A percentile compares a stretch with the other conserved stretches of the same genome.
Evolutionary conservation across 2,329 filamentous ascomycete species (phyloP).

Genomic region (Myriosclerotinia curreyana): DNA sequence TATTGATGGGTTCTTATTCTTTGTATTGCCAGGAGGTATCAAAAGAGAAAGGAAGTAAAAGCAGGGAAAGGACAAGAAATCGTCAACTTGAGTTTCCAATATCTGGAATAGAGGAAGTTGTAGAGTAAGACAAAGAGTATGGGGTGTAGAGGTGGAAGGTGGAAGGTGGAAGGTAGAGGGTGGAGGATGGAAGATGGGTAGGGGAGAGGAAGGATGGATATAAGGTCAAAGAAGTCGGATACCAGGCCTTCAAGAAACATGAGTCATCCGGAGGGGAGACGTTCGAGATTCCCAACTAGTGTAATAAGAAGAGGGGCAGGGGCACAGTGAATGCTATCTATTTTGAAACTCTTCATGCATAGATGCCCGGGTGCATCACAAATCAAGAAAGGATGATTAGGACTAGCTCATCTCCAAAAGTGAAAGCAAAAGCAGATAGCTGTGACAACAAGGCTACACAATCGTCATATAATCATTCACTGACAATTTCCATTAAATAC

Average conservation of each 20-base stretch:
- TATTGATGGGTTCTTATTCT: not conserved
- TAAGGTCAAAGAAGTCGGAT: no score
- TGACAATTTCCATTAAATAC: not conserved
- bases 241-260: no score
- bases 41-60: not conserved
- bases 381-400: not conserved
- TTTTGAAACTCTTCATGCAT: not conserved
- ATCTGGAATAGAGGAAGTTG: no score
- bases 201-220: no score
- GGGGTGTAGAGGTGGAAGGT: no score
- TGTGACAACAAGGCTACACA: not conserved
- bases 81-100: no score
- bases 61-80: no score
- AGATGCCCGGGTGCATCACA: no score
- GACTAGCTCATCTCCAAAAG: not conserved
- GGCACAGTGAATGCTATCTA: not conserved
- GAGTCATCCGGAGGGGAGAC: no score
- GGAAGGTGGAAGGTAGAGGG: not conserved
- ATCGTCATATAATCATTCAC: not conserved
- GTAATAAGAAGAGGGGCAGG: no score
- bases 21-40: not conserved
- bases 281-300: no score
- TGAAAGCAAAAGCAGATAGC: not conserved
- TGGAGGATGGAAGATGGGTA: not conserved
- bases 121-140: no score